These are phyloP conservation scores for Wickerhamomyces chambardii DNA, from an alignment of 805 yeast genomes.

Conservation along the genomic window DNA sequence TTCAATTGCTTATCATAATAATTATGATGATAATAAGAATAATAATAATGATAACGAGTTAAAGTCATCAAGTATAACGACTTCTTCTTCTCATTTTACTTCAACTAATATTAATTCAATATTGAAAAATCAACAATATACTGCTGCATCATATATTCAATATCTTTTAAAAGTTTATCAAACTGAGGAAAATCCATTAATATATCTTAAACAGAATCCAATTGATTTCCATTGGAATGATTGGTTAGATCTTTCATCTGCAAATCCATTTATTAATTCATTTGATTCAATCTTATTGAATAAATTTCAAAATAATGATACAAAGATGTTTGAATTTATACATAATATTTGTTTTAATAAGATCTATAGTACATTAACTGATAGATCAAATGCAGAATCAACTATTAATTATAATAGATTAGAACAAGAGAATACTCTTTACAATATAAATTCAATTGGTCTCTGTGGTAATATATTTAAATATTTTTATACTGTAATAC, in stretches of 20 bases:
- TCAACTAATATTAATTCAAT: too few species aligned
- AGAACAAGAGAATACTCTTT: neutral
- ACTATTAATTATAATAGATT: too few species aligned
- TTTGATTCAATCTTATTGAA: constrained; percentile 8
- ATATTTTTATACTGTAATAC: neutral
- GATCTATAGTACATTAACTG: neutral
- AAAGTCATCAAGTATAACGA: too few species aligned
- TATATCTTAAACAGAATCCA: constrained; percentile 4
- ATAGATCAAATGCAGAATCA: too few species aligned
- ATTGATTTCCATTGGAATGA: constrained; percentile 23
- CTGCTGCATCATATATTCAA: constrained; percentile 9
- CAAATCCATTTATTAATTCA: constrained; percentile 17
- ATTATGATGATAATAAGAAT: too few species aligned
- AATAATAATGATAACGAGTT: too few species aligned
- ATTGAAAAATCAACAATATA: constrained; percentile 7
- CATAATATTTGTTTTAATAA: constrained; percentile 1
- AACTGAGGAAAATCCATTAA: constrained; percentile 9
- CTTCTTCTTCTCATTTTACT: too few species aligned
- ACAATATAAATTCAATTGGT: neutral
- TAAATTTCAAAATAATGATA: constrained; percentile 1
- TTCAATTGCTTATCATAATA: too few species aligned
- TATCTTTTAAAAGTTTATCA: constrained; percentile 5
- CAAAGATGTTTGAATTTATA: neutral
- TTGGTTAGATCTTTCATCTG: constrained; percentile 19
- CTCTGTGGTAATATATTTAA: neutral